A percentile compares a stretch with the other conserved stretches of the same genome.
These are phyloP conservation scores for Candida stauntonica DNA, from an alignment of 805 yeast genomes.

Conservation along the genomic window DNA sequence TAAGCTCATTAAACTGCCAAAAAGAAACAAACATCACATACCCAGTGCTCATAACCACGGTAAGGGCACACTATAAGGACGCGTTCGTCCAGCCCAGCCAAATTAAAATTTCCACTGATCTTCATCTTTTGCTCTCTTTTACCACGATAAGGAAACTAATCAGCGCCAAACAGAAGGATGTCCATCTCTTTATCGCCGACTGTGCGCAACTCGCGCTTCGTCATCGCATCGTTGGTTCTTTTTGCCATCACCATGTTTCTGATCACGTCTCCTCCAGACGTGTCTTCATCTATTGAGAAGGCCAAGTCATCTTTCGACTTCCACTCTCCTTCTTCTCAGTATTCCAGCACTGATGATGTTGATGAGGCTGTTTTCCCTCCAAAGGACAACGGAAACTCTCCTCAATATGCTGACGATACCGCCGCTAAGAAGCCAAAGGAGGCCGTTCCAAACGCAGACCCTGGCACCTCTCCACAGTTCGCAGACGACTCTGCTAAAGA, in stretches of 20 bases:
- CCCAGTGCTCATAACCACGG: too few relatives aligned
- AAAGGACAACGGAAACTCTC: slow-evolving; percentile 18
- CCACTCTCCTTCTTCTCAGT: not conserved
- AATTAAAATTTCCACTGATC: too few relatives aligned
- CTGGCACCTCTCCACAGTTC: slow-evolving; percentile 21
- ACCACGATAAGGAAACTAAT: too few relatives aligned
- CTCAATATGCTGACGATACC: slow-evolving; percentile 28
- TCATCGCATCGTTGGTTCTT: slow-evolving; percentile 47
- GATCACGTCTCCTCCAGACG: slow-evolving; percentile 38
- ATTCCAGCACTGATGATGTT: slow-evolving; percentile 5
- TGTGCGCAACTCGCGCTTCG: slow-evolving; percentile 47
- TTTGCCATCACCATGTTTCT: slow-evolving; percentile 47
- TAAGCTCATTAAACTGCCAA: too few relatives aligned
- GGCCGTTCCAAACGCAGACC: slow-evolving; percentile 6
- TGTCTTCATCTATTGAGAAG: slow-evolving; percentile 32
- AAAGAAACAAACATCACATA: too few relatives aligned
- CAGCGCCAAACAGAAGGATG: too few relatives aligned
- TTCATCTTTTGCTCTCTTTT: too few relatives aligned
- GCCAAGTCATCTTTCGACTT: slow-evolving; percentile 19
- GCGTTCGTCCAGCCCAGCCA: too few relatives aligned
- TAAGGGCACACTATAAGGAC: too few relatives aligned
- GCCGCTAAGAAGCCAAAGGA: slow-evolving; percentile 12
- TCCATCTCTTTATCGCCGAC: slow-evolving; percentile 10
- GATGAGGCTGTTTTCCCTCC: slow-evolving; percentile 11
- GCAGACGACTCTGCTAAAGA: slow-evolving; percentile 20